Conservation (phyloP, 441 rosid genomes). For the Adansonia gregorii region DNA sequence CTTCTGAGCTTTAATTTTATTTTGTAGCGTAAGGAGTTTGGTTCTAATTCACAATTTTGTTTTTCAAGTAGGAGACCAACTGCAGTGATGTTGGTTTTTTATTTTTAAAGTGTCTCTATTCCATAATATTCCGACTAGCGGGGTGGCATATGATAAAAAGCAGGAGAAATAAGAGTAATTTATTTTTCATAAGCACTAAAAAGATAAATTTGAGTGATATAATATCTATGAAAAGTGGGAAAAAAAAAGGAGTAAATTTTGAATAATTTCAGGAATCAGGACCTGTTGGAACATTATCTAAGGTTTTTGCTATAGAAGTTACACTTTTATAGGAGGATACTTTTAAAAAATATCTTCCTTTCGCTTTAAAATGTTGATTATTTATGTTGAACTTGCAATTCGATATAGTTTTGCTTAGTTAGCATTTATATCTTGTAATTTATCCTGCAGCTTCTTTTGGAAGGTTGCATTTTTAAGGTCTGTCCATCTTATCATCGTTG, state of each 20-base stretch:
- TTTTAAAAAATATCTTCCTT: conserved; percentile 1
- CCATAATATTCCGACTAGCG: conserved; percentile 11
- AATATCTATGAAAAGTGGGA: not conserved
- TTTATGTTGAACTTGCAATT: not conserved
- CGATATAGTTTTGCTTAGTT: not conserved
- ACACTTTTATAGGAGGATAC: not conserved
- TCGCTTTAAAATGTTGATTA: not conserved
- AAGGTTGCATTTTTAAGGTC: conserved; percentile 31
- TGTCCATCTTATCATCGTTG: conserved; percentile 30
- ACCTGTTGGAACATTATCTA: conserved; percentile 1
- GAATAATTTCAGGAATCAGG: conserved; percentile 15
- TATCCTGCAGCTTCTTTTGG: not conserved
- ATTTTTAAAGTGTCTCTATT: not conserved
- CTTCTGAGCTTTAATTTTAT: not conserved
- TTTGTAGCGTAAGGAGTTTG: not conserved
- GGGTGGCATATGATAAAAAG: not conserved
- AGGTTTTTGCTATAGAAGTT: conserved; percentile 1
- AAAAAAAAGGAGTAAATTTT: not conserved
- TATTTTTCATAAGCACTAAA: not conserved
- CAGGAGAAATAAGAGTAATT: not conserved
- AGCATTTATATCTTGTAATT: not conserved
- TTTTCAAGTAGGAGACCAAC: conserved; percentile 7
- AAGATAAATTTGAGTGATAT: not conserved
- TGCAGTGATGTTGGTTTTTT: not conserved
- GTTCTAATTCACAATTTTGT: not conserved